Percentiles rank a stretch among this genome's conserved stretches.
phyloP scores from a whole-genome alignment of 1,284 basidiomycete genomes.

The Sporisorium iseilematis-ciliati region DNA sequence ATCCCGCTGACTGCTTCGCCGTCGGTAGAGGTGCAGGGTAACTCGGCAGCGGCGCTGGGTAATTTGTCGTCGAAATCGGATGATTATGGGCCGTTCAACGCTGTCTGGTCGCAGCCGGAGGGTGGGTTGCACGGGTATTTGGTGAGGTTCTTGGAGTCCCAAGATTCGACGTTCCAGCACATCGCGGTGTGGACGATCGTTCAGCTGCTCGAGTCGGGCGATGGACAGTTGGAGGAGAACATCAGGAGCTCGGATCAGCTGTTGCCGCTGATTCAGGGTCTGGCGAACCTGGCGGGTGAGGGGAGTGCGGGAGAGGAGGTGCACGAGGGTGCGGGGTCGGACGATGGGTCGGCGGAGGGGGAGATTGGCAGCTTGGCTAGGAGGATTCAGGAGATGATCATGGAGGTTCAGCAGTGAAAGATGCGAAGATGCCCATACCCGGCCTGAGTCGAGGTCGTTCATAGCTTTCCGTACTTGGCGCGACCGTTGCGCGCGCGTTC shows the following conservation, averaged over 20 bases:
- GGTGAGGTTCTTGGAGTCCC: conserved; percentile 90
- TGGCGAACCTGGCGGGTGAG: conserved; percentile 37
- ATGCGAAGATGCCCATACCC: too few relatives aligned
- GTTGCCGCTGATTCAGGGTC: conserved; percentile 60
- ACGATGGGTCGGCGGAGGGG: conserved; percentile 64
- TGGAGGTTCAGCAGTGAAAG: conserved; percentile 37
- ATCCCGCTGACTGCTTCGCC: conserved; percentile 96
- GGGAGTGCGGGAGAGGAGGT: conserved; percentile 55
- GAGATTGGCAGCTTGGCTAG: conserved; percentile 65
- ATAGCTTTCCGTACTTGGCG: too few relatives aligned
- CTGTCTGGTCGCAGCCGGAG: conserved; percentile 97
- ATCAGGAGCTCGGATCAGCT: conserved; percentile 62
- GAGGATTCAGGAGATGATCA: conserved; percentile 66
- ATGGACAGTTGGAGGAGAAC: conserved; percentile 72
- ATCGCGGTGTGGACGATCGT: conserved; percentile 96
- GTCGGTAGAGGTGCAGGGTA: conserved; percentile 98
- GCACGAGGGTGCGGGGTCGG: conserved; percentile 37
- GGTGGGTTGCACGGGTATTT: conserved; percentile 97
- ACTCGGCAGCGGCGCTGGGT: conserved; percentile 95
- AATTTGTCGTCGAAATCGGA: conserved; percentile 93
- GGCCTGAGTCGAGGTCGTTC: too few relatives aligned
- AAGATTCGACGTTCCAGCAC: conserved; percentile 99
- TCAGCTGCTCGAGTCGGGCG: conserved; percentile 92
- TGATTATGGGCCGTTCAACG: conserved; percentile 97
- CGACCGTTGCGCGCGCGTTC: too few relatives aligned